Base-by-base conservation (phyloP, 2,329 filamentous ascomycete genomes). In the Botrytis medusae region DNA sequence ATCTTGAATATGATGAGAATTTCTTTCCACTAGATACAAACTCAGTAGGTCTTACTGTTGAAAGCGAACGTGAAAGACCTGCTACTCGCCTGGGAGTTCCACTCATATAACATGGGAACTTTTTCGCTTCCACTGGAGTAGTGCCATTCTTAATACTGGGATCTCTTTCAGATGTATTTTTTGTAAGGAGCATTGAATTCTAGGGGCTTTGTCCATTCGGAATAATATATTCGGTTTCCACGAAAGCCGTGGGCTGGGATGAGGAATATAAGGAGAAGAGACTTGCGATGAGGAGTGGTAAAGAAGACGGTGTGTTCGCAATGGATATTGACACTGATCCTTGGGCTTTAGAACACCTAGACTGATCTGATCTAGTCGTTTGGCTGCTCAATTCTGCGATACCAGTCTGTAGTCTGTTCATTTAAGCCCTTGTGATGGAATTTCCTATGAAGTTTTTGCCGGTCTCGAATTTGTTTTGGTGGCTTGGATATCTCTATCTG, bases 121-220 rank as follows among this genome's bases (percentile, higher is more conserved):
- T 54, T 40, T 29, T 9, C 2, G 9, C 25, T n/a, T 68, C 32
- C 7, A 20, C 34, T 40, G 46, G 10, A 37, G 2, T 29, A 14
- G 4, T 16, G 2, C 7, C 25, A 4, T 9, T 2, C 32, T 18
- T n/a, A 2, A 14, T 4, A 12, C 20, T 29, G 7, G 8, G 1
- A 18, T 29, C 16, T 54, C 9, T 9, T 14, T 20, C 14, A 12
- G n/a, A 54, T 68, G 9, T 5, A 4, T 16, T 0, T 32, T 9
- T 16, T 34, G 34, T 1, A 9, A 0, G 34, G 14, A 18, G 2
- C n/a, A 4, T n/a, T n/a, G 25, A 1, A 12, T 10, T 25, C 3
- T 6, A 12, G 5, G 25, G 44, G 63, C 4, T 48, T n/a, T 25
- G 51, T 54, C 2, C n/a, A 16, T 54, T 18, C 25, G 14, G 29